Percentiles rank a stretch among this genome's conserved stretches.
These are phyloP conservation scores for Colletotrichum euphorbiae DNA, from an alignment of 2,329 filamentous ascomycete species.

Conservation along the genomic window DNA sequence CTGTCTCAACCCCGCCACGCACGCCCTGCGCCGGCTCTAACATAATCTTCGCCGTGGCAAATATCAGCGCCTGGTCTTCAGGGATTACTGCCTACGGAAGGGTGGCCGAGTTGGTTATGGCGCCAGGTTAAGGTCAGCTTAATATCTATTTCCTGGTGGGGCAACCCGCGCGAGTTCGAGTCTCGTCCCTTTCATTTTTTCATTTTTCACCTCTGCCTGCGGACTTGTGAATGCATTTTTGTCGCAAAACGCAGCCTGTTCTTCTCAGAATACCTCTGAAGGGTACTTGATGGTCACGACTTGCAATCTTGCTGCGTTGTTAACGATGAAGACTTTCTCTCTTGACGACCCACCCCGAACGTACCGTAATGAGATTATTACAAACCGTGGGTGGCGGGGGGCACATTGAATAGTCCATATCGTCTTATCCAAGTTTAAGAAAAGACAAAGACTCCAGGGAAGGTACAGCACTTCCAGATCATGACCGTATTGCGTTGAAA, in stretches of 20 bases:
- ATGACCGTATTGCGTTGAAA: conserved; percentile 27
- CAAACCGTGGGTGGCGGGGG: no score
- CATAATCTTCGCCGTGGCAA: accelerated
- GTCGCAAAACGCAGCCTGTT: no score
- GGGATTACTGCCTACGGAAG: conserved; percentile 8
- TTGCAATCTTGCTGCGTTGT: no score
- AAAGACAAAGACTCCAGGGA: neutral
- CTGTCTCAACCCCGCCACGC: neutral
- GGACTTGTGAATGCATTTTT: neutral
- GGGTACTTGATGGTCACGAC: no score
- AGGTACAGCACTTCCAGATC: conserved; percentile 16
- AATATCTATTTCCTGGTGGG: conserved; percentile 41
- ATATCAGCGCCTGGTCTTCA: neutral
- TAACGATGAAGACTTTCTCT: no score
- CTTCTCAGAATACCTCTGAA: no score
- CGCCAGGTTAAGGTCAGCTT: conserved; percentile 40
- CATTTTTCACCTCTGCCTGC: conserved; percentile 17
- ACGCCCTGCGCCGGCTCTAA: neutral
- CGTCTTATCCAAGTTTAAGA: neutral
- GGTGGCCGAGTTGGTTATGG: conserved; percentile 41
- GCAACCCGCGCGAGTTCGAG: conserved; percentile 41
- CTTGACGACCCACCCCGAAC: no score
- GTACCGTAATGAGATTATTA: no score
- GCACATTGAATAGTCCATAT: no score
- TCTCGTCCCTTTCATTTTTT: conserved; percentile 40